phyloP scores from a whole-genome alignment of 441 rosid species.

The Metrosideros polymorpha region DNA sequence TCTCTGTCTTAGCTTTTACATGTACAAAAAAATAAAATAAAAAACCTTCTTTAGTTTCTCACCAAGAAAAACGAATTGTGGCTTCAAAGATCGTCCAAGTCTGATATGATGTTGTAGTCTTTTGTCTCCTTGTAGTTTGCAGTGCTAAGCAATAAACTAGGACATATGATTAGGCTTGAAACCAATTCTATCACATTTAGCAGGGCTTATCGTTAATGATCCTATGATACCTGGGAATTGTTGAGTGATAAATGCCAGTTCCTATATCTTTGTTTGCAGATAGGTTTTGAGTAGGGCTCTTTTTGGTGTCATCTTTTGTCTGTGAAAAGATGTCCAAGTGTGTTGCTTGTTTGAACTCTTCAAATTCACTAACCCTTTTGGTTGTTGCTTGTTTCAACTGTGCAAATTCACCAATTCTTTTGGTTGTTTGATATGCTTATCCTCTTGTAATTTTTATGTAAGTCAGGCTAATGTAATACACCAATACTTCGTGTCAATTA shows the following conservation, averaged over 20 bases:
- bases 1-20: background rate
- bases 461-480: background rate
- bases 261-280: background rate
- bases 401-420: background rate
- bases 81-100: background rate
- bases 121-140: background rate
- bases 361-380: background rate
- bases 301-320: background rate
- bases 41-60: background rate
- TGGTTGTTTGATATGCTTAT: background rate
- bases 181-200: background rate
- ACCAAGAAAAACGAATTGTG: background rate
- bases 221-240: background rate
- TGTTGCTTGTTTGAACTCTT: background rate
- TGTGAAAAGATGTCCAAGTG: background rate
- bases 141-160: background rate
- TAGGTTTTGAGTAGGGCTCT: background rate
- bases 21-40: background rate
- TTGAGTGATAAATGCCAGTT: background rate
- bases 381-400: background rate
- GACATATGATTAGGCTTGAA: background rate
- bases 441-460: background rate
- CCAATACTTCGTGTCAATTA: background rate
- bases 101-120: background rate
- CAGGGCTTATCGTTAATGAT: background rate